A percentile compares a stretch with the other conserved stretches of the same genome.
phyloP scores from a whole-genome alignment of 495 filamentous ascomycete species.

The Lindgomyces ingoldianus region DNA sequence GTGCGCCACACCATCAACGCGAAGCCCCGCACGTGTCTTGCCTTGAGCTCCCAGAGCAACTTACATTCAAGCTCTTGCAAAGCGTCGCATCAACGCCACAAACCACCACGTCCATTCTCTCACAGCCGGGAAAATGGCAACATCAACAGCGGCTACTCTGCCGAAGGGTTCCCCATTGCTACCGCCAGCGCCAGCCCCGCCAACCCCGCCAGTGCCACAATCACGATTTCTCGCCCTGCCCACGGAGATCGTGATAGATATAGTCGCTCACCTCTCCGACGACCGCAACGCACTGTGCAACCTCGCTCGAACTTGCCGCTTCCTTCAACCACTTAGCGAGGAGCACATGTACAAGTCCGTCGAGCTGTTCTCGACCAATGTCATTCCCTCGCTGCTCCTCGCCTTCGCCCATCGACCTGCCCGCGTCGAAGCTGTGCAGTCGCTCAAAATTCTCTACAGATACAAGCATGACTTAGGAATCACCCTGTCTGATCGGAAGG shows the following conservation, averaged over 20 bases:
- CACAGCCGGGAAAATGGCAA: too few species aligned
- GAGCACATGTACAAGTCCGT: constrained; percentile 21
- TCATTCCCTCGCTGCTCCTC: constrained; percentile 12
- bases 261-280: constrained; percentile 11
- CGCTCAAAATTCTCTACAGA: constrained; percentile 23
- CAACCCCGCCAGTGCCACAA: too few species aligned
- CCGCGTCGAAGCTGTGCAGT: constrained; percentile 16
- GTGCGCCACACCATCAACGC: too few species aligned
- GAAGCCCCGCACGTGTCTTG: too few species aligned
- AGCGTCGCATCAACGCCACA: too few species aligned
- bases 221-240: constrained; percentile 18
- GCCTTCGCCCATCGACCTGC: constrained; percentile 13
- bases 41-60: too few species aligned
- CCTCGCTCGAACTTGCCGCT: constrained; percentile 14
- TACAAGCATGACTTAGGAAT: background rate
- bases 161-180: too few species aligned
- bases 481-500: constrained; percentile 9
- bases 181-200: too few species aligned
- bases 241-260: constrained; percentile 14
- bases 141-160: too few species aligned
- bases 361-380: constrained; percentile 13
- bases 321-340: constrained; percentile 12
- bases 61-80: too few species aligned
- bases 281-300: constrained; percentile 4
- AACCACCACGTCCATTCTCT: too few species aligned